A percentile compares a stretch with the other conserved stretches of the same genome.
Conservation (phyloP, 495 filamentous ascomycete species). For the Neurospora sp. region DNA sequence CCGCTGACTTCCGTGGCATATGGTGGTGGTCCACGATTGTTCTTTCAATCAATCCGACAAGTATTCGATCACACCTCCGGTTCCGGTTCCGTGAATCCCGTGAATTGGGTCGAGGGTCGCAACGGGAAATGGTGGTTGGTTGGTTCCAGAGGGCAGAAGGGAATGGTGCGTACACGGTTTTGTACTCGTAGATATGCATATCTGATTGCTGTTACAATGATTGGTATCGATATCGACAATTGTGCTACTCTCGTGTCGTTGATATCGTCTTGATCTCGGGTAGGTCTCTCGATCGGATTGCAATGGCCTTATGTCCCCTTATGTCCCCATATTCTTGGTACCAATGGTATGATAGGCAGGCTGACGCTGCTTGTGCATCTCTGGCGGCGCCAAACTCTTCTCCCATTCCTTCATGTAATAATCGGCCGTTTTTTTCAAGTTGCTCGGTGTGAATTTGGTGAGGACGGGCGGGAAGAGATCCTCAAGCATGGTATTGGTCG, state of each 20-base stretch:
- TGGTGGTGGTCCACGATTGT: background rate
- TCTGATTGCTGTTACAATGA: background rate
- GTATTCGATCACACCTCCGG: background rate
- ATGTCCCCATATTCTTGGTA: background rate
- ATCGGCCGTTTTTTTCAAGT: conserved; percentile 58
- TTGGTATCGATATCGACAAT: background rate
- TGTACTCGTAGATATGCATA: background rate
- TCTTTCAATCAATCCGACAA: background rate
- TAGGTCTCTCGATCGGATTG: background rate
- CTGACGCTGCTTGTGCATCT: background rate
- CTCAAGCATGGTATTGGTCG: conserved; percentile 30
- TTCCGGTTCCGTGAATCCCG: background rate
- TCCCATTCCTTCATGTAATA: conserved; percentile 78
- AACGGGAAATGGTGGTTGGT: background rate
- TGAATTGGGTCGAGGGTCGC: no score
- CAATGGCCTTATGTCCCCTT: background rate
- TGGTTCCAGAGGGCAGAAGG: background rate
- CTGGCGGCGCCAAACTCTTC: conserved; percentile 27
- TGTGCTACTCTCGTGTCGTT: background rate
- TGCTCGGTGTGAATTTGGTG: conserved; percentile 53
- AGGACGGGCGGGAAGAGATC: conserved; percentile 55
- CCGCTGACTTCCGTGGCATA: no score
- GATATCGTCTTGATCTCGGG: background rate
- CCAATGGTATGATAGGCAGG: background rate
- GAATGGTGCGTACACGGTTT: background rate